Conservation (phyloP, 257 asterid genomes). For the Fraxinus americana region DNA sequence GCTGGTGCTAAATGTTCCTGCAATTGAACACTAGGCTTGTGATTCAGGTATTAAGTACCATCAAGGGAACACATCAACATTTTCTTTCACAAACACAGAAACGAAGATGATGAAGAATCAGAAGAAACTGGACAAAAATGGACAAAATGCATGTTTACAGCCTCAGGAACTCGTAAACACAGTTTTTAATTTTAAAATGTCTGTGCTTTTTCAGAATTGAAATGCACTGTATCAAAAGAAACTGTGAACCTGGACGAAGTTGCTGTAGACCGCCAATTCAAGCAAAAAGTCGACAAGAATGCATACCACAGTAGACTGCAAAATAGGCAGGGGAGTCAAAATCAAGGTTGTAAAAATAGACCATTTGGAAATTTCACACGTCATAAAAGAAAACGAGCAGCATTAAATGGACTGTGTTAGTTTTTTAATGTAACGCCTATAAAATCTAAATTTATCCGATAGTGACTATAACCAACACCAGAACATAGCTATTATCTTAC, state of each 20-base stretch:
- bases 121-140: not conserved
- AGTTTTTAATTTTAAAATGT: conserved; percentile 2
- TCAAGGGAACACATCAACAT: not conserved
- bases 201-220: not conserved
- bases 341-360: conserved; percentile 14
- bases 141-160: not conserved
- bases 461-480: no score
- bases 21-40: conserved; percentile 34
- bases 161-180: not conserved
- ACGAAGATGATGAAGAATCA: not conserved
- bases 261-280: conserved; percentile 62
- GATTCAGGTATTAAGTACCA: conserved; percentile 15
- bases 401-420: not conserved
- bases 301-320: conserved; percentile 76
- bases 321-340: conserved; percentile 21
- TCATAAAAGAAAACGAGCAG: not conserved
- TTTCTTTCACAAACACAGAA: not conserved
- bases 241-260: conserved; percentile 68
- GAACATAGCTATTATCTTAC: not conserved
- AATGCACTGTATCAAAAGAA: conserved; percentile 9
- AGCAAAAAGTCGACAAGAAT: conserved; percentile 60
- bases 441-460: no score
- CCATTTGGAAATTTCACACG: not conserved
- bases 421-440: not conserved
- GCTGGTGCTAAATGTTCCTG: conserved; percentile 93